These are phyloP conservation scores for Penicillium mononematosum DNA, from an alignment of 495 filamentous ascomycete genomes.

Conservation along the genomic window DNA sequence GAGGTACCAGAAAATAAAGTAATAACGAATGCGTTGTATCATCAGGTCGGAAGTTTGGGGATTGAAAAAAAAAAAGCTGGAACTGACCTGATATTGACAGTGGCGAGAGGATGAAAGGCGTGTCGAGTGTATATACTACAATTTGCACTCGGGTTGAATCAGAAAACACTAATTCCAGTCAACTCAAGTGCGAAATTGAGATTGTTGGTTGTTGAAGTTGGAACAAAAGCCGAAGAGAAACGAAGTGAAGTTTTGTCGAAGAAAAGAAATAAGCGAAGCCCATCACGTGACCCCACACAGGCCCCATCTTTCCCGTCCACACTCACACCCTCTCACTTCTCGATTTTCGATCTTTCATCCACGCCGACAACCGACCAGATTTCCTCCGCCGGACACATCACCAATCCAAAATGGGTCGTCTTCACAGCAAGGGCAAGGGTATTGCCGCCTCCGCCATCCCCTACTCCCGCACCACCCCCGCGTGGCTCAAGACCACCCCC, in stretches of 20 bases:
- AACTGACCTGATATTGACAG: slow-evolving; percentile 32
- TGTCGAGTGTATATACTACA: not conserved
- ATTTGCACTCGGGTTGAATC: not conserved
- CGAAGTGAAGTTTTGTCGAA: slow-evolving; percentile 8
- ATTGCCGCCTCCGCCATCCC: slow-evolving; percentile 92
- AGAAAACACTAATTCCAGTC: slow-evolving; percentile 8
- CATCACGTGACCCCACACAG: slow-evolving; percentile 30
- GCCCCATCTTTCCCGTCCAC: slow-evolving; percentile 7
- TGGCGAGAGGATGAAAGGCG: not conserved
- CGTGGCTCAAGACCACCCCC: slow-evolving; percentile 89
- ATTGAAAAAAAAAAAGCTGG: slow-evolving; percentile 1
- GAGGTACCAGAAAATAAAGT: slow-evolving; percentile 62
- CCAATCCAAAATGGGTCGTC: slow-evolving; percentile 80
- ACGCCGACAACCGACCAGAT: slow-evolving; percentile 43
- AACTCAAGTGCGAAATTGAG: not conserved
- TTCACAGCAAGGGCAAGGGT: slow-evolving; percentile 99
- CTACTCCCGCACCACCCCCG: slow-evolving; percentile 86
- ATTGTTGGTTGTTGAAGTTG: slow-evolving; percentile 5
- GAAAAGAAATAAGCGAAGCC: slow-evolving; percentile 24
- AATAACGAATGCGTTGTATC: slow-evolving; percentile 38
- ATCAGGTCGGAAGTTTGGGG: slow-evolving; percentile 43
- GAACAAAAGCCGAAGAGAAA: slow-evolving; percentile 11
- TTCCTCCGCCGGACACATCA: slow-evolving; percentile 32
- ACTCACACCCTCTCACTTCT: slow-evolving; percentile 11
- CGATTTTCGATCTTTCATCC: slow-evolving; percentile 29